Base-by-base conservation (phyloP, 805 yeast genomes). In the Starmerella cellae region DNA sequence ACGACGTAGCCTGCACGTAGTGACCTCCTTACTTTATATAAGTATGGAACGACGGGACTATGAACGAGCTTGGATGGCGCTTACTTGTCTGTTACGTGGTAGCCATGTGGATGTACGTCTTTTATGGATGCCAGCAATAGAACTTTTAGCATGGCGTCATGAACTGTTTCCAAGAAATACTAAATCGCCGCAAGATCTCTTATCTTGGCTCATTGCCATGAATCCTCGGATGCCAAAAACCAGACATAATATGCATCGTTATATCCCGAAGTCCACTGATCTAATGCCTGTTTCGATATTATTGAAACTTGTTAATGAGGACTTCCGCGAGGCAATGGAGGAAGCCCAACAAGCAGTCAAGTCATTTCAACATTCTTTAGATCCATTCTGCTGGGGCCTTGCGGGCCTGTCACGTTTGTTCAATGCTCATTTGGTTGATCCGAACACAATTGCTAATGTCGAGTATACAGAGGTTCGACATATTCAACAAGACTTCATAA, bases 91-190 rank as follows among this genome's bases (percentile, higher is more conserved):
- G 30, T 13, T 49, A 14, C 37, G 51, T 5, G 45, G 38, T 11
- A 34, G 33, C 10, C 31, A 21, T 16, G 39, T 45, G 10, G 46
- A 42, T 11, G 29, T 44, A 23, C 37, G 46, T 4, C 23, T 44
- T 14, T n/a, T 49, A 18, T 45, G 49, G 49, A 37, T 41, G 44
- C 49, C 51, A 4, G 49, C 49, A 8, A 31, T 49, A 16, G 51
- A 47, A 37, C 32, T 49, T 14, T 43, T 48, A 8, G 42, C 47
- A 3, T 48, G 50, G 50, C 30, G 33, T 17, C 31, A 37, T 27
- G 16, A 27, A 13, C 16, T 16, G 29, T 11, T 5, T 14, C 30
- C 16, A 2, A 6, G n/a, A 4, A 21, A 24, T 2, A 2, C 34
- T 2, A 16, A 22, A 17, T 21, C 47, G 11, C 41, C 44, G 6